These are phyloP conservation scores for Camellia oleifera DNA, from an alignment of 179 eudicot genomes.

Conservation along the genomic window DNA sequence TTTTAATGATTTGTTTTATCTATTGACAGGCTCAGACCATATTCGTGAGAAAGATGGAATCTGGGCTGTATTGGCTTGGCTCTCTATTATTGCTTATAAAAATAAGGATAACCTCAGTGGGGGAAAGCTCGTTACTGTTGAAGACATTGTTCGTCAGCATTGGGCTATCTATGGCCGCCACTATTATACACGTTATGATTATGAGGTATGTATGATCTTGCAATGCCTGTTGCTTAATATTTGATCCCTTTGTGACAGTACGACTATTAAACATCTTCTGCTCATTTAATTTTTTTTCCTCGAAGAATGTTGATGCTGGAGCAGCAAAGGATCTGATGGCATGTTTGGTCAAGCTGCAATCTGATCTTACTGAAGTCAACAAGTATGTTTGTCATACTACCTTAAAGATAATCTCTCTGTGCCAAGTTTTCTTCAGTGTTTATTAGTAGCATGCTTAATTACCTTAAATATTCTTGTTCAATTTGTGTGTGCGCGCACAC, in stretches of 20 bases:
- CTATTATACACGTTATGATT: constrained; percentile 93
- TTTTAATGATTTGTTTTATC: neutral
- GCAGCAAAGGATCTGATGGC: constrained; percentile 96
- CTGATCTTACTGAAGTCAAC: constrained; percentile 72
- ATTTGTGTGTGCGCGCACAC: neutral
- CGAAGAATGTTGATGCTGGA: constrained; percentile 84
- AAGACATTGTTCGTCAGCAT: constrained; percentile 93
- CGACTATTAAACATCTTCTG: constrained; percentile 5
- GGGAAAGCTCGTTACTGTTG: constrained; percentile 83
- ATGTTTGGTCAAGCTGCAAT: constrained; percentile 85
- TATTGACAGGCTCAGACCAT: constrained; percentile 80
- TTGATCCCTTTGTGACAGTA: neutral
- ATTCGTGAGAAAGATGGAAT: constrained; percentile 98
- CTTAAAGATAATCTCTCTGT: neutral
- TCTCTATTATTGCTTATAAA: constrained; percentile 80
- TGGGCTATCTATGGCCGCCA: constrained; percentile 96
- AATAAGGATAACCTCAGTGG: constrained; percentile 74
- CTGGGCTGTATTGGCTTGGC: constrained; percentile 99
- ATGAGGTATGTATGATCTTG: constrained; percentile 56
- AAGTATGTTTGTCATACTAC: constrained; percentile 40
- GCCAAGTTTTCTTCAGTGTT: neutral
- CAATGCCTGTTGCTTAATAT: neutral
- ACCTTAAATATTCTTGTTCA: neutral
- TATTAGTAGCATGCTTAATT: neutral
- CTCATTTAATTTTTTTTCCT: constrained; percentile 13